These are phyloP conservation scores for Ascobolus immersus DNA, from an alignment of 495 filamentous ascomycete species.

Conservation along the genomic window DNA sequence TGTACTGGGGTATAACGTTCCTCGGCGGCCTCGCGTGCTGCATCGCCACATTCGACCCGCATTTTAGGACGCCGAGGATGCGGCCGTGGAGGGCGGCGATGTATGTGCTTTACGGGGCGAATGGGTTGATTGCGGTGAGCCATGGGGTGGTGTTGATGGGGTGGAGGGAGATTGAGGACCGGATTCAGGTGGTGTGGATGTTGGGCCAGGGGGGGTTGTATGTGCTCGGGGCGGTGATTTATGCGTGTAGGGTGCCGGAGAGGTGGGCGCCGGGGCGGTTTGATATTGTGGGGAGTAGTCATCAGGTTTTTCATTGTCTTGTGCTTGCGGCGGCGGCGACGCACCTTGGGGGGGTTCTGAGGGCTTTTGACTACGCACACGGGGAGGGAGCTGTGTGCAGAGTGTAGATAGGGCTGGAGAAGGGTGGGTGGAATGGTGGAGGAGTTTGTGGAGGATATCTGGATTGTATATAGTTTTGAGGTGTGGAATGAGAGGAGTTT, in stretches of 20 bases:
- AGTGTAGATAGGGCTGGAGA: too few species aligned
- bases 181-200: constrained; percentile 70
- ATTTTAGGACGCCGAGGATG: constrained; percentile 58
- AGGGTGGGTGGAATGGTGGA: too few species aligned
- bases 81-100: constrained; percentile 68
- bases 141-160: constrained; percentile 37
- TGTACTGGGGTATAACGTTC: constrained; percentile 25
- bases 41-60: constrained; percentile 45
- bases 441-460: too few species aligned
- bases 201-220: constrained; percentile 57
- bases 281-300: constrained; percentile 53
- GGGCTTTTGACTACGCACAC: constrained; percentile 6
- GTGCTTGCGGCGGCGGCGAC: constrained; percentile 39
- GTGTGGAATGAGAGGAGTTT: too few species aligned
- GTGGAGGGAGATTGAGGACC: constrained; percentile 27
- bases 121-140: constrained; percentile 52
- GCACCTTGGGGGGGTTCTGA: constrained; percentile 35
- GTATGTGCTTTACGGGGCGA: constrained; percentile 76
- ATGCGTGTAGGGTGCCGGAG: constrained; percentile 45
- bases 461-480: too few species aligned
- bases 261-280: constrained; percentile 34
- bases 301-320: constrained; percentile 57
- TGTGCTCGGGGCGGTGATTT: constrained; percentile 60
- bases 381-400: too few species aligned
- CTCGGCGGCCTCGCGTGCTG: constrained; percentile 49